These are phyloP conservation scores for Corchorus capsularis DNA, from an alignment of 345 rosid genomes.

Conservation along the genomic window DNA sequence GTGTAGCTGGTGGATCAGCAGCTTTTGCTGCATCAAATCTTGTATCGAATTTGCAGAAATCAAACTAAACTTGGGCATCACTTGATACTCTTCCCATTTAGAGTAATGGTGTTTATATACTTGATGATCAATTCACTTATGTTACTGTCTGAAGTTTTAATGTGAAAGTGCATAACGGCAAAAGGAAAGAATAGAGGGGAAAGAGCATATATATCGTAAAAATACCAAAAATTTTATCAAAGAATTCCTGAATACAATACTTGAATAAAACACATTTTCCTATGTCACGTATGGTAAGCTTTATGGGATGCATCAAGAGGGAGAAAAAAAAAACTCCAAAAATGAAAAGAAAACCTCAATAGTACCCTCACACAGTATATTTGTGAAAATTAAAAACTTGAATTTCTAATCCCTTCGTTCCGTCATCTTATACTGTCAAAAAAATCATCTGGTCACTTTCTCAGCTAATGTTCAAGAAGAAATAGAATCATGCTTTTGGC, in stretches of 20 bases:
- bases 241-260: constrained; percentile 23
- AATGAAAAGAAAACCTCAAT: constrained; percentile 12
- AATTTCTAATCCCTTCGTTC: constrained; percentile 25
- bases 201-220: not conserved
- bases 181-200: not conserved
- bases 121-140: too few species aligned
- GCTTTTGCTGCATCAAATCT: constrained; percentile 85
- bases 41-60: constrained; percentile 83
- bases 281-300: constrained; percentile 22
- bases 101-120: not conserved
- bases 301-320: constrained; percentile 29
- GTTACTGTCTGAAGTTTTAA: not conserved
- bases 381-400: constrained; percentile 18
- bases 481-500: constrained; percentile 32
- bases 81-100: not conserved
- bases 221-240: constrained; percentile 21
- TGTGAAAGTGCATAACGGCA: not conserved
- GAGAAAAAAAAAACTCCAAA: not conserved
- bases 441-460: constrained; percentile 26
- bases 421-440: constrained; percentile 36
- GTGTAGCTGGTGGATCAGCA: constrained; percentile 78
- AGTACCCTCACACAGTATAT: constrained; percentile 11
- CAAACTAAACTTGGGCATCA: constrained; percentile 28
- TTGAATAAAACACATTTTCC: constrained; percentile 21
- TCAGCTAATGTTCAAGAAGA: constrained; percentile 19